Evolutionary conservation across 768 basidiomycete genomes (phyloP), one percentile per base, ranked within the genome.

Genomic region (Xerocomus potaroensis): DNA sequence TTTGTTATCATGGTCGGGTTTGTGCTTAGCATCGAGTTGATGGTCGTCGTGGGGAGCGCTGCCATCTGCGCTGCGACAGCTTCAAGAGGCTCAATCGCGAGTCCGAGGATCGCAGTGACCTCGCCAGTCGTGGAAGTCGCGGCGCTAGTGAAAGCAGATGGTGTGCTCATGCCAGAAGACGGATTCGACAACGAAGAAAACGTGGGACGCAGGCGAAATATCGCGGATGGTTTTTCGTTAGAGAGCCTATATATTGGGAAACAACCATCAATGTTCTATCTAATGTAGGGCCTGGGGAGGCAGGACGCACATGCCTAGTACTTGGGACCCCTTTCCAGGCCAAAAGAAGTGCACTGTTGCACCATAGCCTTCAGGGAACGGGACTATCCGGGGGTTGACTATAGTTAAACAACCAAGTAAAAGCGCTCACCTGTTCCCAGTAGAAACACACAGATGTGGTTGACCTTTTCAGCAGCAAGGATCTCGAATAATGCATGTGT

Each of bases 191-290:
- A 44, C 0, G 71, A 53, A n/a, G 69, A 71, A 59, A 80, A 84
- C 10, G 77, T 77, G 8, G 84, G 82, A 4, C 83, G 78, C 19
- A 91, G 72, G 19, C 90, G 87, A 69, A 91, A 91, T 59, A 92
- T 89, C 1, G 89, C 87, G 10, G 88, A 90, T 0, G 90, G 90
- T 61, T 91, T 91, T 26, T 91, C 88, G 60, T 91, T 91, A 12
- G 89, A 89, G 21, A 94, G 74, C 82, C 90, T 92, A 53, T 30
- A 4, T 39, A 3, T 24, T 16, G 14, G 30, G 18, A 18, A 40
- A 14, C 26, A 16, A 12, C 8, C 24, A 30, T 50, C 30, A 36
- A 14, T 12, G 8, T 34, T 8, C 15, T 32, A 16, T 15, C 19
- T 5, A 6, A n/a, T 12, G 15, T 15, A 12, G n/a, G n/a, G 14